Base-by-base conservation (phyloP, 1,284 basidiomycete species). In the Marasmius fiardii region DNA sequence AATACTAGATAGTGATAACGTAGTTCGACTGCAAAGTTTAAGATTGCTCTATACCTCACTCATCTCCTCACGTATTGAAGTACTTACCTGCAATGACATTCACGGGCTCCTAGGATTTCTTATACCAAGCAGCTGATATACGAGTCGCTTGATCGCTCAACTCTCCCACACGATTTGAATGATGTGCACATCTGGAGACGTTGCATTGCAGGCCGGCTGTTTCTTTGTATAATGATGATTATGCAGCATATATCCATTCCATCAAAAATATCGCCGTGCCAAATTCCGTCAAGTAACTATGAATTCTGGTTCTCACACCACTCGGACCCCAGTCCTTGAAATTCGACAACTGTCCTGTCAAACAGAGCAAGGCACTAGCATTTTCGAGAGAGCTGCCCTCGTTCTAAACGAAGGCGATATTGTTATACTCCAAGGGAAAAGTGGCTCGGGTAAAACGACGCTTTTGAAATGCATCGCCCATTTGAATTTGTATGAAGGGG, bases 391-490 rank as follows among this genome's bases (percentile, higher is more conserved):
- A 58, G 72, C 89, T 14, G 79, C 72, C 55, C 80, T 93, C 48
- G 68, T 71, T 5, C 74, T 93, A 33, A 73, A 86, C 41, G 79
- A 87, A 66, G 86, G 75, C 12, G 91, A 94, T 64, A 76, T 93
- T 18, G 62, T 92, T 21, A 75, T 92, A 16, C 64, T 93, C 23
- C 83, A 85, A 59, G 92, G 91, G 10, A 82, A 82, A 64, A 90
- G 87, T 60, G 92, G 92, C 12, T 75, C 76, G 31, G 88, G 87
- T 76, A 93, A 93, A 68, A 88, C 90, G 0, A 93, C 91, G 0
- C 68, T 93, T 43, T 67, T 94, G 44, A 94, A 93, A 68, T 92
- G 90, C 62, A 77, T 94, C 23, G 83, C 91, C 31, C 89, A 93
- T 71, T 74, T 95, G 21, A 83, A 83, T 58, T 70, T 90, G 3